Conservation (phyloP, 2,329 filamentous ascomycete genomes). For the Xylariaceae sp. region DNA sequence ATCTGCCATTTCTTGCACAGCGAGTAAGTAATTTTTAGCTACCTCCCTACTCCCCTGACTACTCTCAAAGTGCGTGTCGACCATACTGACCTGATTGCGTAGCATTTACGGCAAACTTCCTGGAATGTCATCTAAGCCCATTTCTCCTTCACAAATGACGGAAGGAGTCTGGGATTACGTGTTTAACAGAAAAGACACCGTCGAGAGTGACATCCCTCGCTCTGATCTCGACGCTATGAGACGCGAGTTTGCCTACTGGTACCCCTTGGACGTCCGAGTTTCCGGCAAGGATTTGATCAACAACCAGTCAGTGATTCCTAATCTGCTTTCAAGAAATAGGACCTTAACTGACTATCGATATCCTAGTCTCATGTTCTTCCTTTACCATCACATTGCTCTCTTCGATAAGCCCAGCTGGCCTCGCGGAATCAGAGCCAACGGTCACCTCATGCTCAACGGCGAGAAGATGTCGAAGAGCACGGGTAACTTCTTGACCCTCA, state of each 20-base stretch:
- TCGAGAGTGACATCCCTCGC: constrained; percentile 65
- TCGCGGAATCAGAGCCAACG: constrained; percentile 77
- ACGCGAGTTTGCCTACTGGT: constrained; percentile 19
- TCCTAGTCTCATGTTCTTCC: constrained; percentile 71
- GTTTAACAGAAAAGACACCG: constrained; percentile 66
- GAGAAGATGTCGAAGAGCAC: constrained; percentile 99
- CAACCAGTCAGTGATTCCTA: constrained; percentile 45
- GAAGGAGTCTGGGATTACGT: constrained; percentile 97
- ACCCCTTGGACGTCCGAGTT: constrained; percentile 4
- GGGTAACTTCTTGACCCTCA: constrained; percentile 91
- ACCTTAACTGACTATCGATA: not conserved
- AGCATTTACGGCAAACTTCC: constrained; percentile 66
- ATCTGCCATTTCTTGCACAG: constrained; percentile 65
- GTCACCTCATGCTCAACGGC: constrained; percentile 88
- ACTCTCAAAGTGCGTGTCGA: not conserved
- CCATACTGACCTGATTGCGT: not conserved
- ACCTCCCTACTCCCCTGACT: not conserved
- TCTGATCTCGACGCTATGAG: constrained; percentile 54
- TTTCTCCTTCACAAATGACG: constrained; percentile 80
- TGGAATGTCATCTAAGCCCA: constrained; percentile 53
- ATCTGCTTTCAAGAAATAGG: not conserved
- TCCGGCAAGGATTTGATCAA: constrained; percentile 13
- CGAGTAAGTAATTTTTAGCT: constrained; percentile 44
- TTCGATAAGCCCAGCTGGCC: constrained; percentile 91
- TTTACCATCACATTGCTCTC: constrained; percentile 88